A percentile compares a stretch with the other conserved stretches of the same genome.
Conservation (phyloP, 179 eudicot species). For the Sideroxylon spinosum region DNA sequence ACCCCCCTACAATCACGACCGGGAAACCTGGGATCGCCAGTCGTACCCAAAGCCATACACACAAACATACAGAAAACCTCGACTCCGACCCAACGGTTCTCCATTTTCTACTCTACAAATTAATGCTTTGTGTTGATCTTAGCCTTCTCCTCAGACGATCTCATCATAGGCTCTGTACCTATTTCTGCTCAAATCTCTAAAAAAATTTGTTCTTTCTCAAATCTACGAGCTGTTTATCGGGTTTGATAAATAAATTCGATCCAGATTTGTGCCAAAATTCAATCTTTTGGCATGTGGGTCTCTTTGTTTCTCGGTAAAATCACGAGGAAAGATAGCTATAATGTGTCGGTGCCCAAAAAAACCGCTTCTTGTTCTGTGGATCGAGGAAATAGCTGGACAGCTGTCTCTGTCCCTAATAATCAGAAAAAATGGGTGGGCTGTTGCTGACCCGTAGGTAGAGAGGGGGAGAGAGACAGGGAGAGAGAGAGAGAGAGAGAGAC, state of each 20-base stretch:
- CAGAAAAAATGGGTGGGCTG: neutral
- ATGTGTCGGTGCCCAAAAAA: neutral
- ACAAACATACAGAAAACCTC: neutral
- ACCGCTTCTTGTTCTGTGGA: slow-evolving; percentile 5
- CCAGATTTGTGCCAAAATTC: neutral
- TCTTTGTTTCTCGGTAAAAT: slow-evolving; percentile 12
- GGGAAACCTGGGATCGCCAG: slow-evolving; percentile 6
- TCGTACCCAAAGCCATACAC: neutral
- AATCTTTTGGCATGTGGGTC: slow-evolving; percentile 17
- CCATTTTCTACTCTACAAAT: slow-evolving; percentile 19
- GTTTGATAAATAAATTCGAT: neutral
- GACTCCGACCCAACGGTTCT: neutral
- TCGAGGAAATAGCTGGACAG: slow-evolving; percentile 12
- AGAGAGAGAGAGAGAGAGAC: no score
- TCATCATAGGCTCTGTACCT: neutral
- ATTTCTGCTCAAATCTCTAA: neutral
- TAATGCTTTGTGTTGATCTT: neutral
- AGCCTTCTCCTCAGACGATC: neutral
- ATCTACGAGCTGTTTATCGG: neutral
- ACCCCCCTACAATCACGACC: slow-evolving; percentile 13
- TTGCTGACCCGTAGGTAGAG: slow-evolving; percentile 9
- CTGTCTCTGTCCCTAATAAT: slow-evolving; percentile 4
- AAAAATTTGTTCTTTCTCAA: neutral
- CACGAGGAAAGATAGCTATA: slow-evolving; percentile 1
- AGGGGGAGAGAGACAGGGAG: neutral